Evolutionary conservation across 257 asterid genomes (phyloP), one percentile per base, ranked within the genome.

Genomic region (Pogostemon cablin): DNA sequence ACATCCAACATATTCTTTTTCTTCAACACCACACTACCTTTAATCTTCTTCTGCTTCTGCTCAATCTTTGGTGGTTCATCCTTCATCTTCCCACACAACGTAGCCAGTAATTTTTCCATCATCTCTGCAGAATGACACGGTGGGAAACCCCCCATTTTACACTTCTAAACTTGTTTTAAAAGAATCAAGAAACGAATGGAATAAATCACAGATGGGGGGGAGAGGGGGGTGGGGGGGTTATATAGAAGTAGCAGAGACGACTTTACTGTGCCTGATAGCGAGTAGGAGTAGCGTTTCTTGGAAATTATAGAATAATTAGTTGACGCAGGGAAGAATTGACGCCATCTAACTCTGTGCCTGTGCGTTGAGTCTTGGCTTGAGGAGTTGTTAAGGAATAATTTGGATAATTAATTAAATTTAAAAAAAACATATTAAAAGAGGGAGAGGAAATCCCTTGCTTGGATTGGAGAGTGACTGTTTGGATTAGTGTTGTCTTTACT

Each of bases 1-100:
- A 69, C 79, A 75, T 87, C 96, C 86, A 81, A 7, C 3, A 77
- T 77, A 59, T 84, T 90, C 83, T 89, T 93, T 82, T 87, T 86
- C 87, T 66, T 78, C 90, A 93, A 68, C 10, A 85, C 86, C 4
- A 87, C 83, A 0, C 66, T 78, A 17, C 93, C 97, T 70, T 67
- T 86, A 8, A 93, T 82, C 83, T 84, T 86, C 69, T 7, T 61
- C 10, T 7, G 84, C 68, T 17, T 53, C 6, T 9, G 37, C 65
- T 68, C 77, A 15, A 12, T 52, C 41, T 38, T 25, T 25, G 32
- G 42, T 25, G 79, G 75, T 3, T 62, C 83, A 1, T 81, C 86
- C 42, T 62, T 37, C 9, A 20, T 69, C 74, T 68, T 78, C 25
- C 91, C 93, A 7, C 90, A 86, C 6, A 85, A 81, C 0, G 55